Evolutionary conservation across 2,329 filamentous ascomycete genomes (phyloP).

Genomic region (Pyrenochaeta sp.): DNA sequence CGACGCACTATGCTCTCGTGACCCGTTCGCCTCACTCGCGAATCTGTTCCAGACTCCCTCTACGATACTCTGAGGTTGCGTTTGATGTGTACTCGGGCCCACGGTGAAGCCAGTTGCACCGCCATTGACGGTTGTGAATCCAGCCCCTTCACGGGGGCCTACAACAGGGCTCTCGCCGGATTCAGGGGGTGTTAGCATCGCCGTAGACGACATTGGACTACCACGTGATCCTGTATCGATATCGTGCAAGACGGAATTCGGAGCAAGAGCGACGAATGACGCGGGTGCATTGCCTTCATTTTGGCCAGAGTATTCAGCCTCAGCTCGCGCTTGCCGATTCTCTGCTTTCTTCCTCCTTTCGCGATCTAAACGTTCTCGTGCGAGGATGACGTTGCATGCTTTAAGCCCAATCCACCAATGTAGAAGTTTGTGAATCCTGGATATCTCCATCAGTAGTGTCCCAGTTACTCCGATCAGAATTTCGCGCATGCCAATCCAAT

Average conservation of each 20-base stretch:
- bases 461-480: neutral
- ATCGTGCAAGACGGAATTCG: constrained; percentile 35
- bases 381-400: constrained; percentile 48
- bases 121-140: constrained; percentile 20
- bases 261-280: constrained; percentile 41
- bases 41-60: constrained; percentile 38
- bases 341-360: constrained; percentile 48
- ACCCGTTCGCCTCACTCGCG: constrained; percentile 19
- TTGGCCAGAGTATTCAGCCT: constrained; percentile 33
- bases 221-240: constrained; percentile 37
- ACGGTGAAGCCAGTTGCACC: constrained; percentile 14
- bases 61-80: constrained; percentile 24
- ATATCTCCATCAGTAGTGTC: constrained; percentile 13
- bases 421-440: constrained; percentile 44
- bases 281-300: constrained; percentile 33
- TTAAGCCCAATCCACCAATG: constrained; percentile 51
- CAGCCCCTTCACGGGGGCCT: constrained; percentile 25
- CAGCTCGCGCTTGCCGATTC: constrained; percentile 37
- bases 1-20: constrained; percentile 24
- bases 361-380: constrained; percentile 45
- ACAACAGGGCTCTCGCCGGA: constrained; percentile 38
- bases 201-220: constrained; percentile 35
- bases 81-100: constrained; percentile 10
- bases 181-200: constrained; percentile 42
- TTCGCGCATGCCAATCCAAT: neutral